phyloP scores from a whole-genome alignment of 805 yeast genomes.

The Metschnikowia arizonensis region DNA sequence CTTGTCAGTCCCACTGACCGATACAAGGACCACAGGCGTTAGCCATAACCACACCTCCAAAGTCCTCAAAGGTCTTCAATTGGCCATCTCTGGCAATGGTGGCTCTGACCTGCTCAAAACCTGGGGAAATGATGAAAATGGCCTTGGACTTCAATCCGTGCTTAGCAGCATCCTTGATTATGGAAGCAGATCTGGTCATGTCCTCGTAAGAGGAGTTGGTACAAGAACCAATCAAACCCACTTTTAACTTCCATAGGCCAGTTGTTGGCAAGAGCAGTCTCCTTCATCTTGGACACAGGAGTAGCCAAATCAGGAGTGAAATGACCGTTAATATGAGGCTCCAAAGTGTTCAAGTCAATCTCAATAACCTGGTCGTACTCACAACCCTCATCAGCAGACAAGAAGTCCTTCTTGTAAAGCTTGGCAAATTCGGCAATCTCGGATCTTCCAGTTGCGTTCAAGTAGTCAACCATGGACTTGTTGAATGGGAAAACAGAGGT shows the following conservation, averaged over 20 bases:
- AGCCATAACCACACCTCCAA: constrained; percentile 92
- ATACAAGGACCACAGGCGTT: constrained; percentile 99
- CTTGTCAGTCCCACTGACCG: constrained; percentile 98
- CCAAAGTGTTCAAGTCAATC: constrained; percentile 81
- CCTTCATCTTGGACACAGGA: constrained; percentile 83
- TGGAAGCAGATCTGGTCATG: constrained; percentile 94
- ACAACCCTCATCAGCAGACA: constrained; percentile 87
- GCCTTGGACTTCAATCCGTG: constrained; percentile 92
- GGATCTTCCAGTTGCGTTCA: constrained; percentile 80
- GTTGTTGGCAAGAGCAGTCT: constrained; percentile 73
- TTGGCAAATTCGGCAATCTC: constrained; percentile 80
- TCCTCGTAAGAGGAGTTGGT: constrained; percentile 98
- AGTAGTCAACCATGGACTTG: constrained; percentile 81
- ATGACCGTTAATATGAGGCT: constrained; percentile 97
- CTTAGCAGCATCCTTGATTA: constrained; percentile 82
- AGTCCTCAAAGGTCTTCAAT: constrained; percentile 79
- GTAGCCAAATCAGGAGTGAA: constrained; percentile 98
- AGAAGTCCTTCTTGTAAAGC: constrained; percentile 56
- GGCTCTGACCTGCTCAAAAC: constrained; percentile 97
- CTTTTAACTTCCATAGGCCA: constrained; percentile 94
- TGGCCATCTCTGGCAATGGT: constrained; percentile 96
- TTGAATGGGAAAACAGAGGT: constrained; percentile 97
- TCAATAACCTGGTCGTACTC: constrained; percentile 92
- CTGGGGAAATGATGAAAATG: constrained; percentile 92
- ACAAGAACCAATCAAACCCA: constrained; percentile 97